These are phyloP conservation scores for Chimonanthus salicifolius DNA, from an alignment of 164 flowering plant genomes.

Conservation along the genomic window DNA sequence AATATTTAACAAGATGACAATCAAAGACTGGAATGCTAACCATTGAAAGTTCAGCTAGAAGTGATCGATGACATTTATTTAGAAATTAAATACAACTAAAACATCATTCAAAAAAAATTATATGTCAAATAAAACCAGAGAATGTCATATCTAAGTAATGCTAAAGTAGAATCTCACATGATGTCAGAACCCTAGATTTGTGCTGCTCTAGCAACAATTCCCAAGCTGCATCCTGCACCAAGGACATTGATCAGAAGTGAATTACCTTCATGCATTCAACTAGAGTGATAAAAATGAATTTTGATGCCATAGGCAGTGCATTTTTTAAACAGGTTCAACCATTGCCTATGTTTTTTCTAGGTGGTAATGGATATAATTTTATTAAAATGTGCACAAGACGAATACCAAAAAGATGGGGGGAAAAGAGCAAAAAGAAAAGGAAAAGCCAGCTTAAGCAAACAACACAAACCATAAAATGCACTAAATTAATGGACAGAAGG, in stretches of 20 bases:
- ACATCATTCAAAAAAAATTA: no score
- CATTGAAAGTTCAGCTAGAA: no score
- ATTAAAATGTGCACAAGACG: no score
- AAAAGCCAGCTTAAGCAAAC: not conserved
- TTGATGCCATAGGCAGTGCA: not conserved
- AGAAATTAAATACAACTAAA: not conserved
- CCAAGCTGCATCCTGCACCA: constrained; percentile 44
- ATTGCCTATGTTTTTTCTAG: no score
- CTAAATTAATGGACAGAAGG: not conserved
- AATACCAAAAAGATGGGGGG: not conserved
- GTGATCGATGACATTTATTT: not conserved
- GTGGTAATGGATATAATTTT: no score
- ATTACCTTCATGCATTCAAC: not conserved
- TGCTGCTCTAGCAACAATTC: constrained; percentile 23
- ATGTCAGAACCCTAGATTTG: constrained; percentile 16
- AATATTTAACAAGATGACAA: no score
- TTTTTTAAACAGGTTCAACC: no score
- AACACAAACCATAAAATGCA: not conserved
- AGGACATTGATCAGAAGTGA: not conserved
- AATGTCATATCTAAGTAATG: not conserved
- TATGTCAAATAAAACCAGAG: no score
- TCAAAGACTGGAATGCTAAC: no score
- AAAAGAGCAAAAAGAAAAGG: not conserved
- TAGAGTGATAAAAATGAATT: not conserved
- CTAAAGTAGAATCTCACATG: constrained; percentile 18